Evolutionary conservation across 2,329 filamentous ascomycete species (phyloP).

Genomic region (Epichloe glyceriae): DNA sequence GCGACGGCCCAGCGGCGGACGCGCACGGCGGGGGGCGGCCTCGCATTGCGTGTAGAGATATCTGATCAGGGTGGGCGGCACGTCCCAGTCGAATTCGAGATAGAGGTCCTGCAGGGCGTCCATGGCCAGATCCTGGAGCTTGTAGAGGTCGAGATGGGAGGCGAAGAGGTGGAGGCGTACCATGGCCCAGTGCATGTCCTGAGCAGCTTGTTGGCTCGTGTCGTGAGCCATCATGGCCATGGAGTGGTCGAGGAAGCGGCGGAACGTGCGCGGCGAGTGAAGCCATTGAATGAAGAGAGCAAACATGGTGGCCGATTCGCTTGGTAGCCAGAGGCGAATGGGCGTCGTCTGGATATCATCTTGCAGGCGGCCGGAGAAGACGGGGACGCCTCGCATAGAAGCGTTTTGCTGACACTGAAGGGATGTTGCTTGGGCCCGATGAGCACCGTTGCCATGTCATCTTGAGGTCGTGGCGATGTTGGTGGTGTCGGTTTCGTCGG

Average conservation of each 20-base stretch:
- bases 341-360: constrained; percentile 16
- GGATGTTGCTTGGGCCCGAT: constrained; percentile 28
- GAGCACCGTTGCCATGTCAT: constrained; percentile 23
- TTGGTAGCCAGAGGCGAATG: constrained; percentile 27
- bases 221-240: constrained; percentile 18
- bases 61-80: constrained; percentile 35
- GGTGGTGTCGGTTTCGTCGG: constrained; percentile 9
- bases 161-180: constrained; percentile 46
- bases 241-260: constrained; percentile 28
- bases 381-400: constrained; percentile 34
- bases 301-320: constrained; percentile 39
- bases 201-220: constrained; percentile 16
- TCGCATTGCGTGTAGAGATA: constrained; percentile 43
- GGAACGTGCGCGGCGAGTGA: constrained; percentile 30
- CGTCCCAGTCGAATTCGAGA: constrained; percentile 45
- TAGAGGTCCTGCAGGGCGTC: constrained; percentile 47
- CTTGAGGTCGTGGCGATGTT: constrained; percentile 11
- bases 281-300: constrained; percentile 41
- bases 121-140: constrained; percentile 43
- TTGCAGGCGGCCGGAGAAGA: constrained; percentile 34
- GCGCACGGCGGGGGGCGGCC: constrained; percentile 33
- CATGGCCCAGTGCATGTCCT: constrained; percentile 40
- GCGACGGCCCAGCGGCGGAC: constrained; percentile 47
- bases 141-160: constrained; percentile 33
- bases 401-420: constrained; percentile 30